A percentile compares a stretch with the other conserved stretches of the same genome.
Evolutionary conservation across 208 protist species (phyloP).

Genomic region (Zelonia costaricensis): DNA sequence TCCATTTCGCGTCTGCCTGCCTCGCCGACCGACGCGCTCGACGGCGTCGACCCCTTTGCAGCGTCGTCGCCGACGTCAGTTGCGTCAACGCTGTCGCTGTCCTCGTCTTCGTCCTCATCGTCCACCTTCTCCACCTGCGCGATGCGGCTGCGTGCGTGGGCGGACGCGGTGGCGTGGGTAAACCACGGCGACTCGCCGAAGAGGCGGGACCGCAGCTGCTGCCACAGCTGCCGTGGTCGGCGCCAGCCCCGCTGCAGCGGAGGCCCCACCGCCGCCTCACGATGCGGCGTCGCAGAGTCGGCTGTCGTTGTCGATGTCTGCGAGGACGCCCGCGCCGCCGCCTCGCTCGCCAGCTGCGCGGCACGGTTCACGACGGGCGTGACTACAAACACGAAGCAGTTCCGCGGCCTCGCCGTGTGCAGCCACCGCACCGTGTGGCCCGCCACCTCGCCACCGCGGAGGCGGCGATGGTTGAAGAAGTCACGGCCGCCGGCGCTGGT

Average conservation of each 20-base stretch:
- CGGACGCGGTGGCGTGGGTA: not conserved
- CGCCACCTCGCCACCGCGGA: conserved; percentile 51
- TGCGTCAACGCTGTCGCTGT: not conserved
- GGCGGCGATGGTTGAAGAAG: conserved; percentile 68
- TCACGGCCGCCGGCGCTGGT: conserved; percentile 59
- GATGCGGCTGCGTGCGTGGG: not conserved
- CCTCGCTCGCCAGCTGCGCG: not conserved
- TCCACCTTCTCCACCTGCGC: not conserved
- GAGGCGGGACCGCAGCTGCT: conserved; percentile 4
- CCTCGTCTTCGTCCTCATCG: not conserved
- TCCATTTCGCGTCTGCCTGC: too few relatives aligned
- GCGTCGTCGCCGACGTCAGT: too few relatives aligned
- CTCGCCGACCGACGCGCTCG: too few relatives aligned
- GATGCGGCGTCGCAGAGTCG: too few relatives aligned
- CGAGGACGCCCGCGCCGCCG: not conserved
- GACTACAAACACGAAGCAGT: conserved; percentile 73
- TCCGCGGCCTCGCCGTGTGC: conserved; percentile 51
- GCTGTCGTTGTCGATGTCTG: not conserved
- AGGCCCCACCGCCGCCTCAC: too few relatives aligned
- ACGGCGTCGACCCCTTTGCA: too few relatives aligned
- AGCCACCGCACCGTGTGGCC: conserved; percentile 75
- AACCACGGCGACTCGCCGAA: conserved; percentile 33
- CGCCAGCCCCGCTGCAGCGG: too few relatives aligned
- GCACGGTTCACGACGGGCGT: conserved; percentile 52
- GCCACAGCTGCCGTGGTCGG: not conserved